These are phyloP conservation scores for Sporothrix protearum DNA, from an alignment of 2,329 filamentous ascomycete species.

Conservation along the genomic window DNA sequence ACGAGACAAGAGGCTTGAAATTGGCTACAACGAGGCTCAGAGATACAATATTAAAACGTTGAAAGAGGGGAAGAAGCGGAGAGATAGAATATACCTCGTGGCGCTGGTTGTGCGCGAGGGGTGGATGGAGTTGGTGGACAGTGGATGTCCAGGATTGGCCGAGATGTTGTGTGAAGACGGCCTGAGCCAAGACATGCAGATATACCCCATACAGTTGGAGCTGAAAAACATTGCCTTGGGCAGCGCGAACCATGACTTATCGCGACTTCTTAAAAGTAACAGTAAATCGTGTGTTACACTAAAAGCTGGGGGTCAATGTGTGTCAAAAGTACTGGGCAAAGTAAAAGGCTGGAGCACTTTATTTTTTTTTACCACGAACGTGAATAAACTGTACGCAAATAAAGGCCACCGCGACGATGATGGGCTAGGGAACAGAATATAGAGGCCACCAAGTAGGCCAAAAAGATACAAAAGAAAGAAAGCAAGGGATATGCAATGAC, in stretches of 20 bases:
- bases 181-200: constrained; percentile 12
- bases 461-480: not conserved
- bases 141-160: not conserved
- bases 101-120: not conserved
- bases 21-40: not conserved
- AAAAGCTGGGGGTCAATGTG: not conserved
- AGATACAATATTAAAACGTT: not conserved
- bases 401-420: not conserved
- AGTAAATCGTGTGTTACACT: too few species aligned
- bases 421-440: not conserved
- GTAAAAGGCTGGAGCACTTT: not conserved
- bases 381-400: not conserved
- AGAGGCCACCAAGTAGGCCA: not conserved
- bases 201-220: not conserved
- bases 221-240: not conserved
- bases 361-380: too few species aligned
- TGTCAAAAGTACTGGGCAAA: not conserved
- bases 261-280: not conserved
- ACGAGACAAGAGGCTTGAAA: not conserved
- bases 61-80: not conserved
- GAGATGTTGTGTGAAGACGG: not conserved
- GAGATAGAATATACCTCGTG: not conserved
- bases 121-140: not conserved
- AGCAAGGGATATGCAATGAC: constrained; percentile 9
- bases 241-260: not conserved